Percentiles rank a stretch among this genome's conserved stretches.
Conservation (phyloP, 441 rosid genomes). For the Gossypium trilobum region DNA sequence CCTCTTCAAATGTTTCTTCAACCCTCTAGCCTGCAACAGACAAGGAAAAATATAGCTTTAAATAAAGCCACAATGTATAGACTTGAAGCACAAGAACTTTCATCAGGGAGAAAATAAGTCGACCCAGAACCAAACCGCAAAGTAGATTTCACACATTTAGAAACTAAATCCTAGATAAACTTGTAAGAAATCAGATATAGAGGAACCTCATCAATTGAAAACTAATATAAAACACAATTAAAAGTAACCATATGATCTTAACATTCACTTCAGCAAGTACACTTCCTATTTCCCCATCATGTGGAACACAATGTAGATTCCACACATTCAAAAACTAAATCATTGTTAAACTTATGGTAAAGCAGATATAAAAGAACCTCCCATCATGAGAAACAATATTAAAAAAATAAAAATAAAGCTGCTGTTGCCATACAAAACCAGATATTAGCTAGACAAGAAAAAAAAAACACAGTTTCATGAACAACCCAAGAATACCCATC, state of each 20-base stretch:
- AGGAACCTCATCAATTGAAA: too few relatives aligned
- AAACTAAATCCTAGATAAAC: too few relatives aligned
- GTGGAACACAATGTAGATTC: too few relatives aligned
- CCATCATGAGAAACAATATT: too few relatives aligned
- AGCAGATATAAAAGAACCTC: too few relatives aligned
- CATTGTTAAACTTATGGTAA: too few relatives aligned
- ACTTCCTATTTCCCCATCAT: background rate
- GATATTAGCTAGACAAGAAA: background rate
- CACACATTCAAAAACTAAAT: too few relatives aligned
- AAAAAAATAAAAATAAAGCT: background rate
- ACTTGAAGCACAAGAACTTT: background rate
- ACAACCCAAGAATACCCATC: background rate
- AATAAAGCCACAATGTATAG: too few relatives aligned
- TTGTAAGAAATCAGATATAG: too few relatives aligned
- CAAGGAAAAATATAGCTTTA: background rate
- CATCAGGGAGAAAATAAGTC: too few relatives aligned
- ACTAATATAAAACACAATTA: background rate
- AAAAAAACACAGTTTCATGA: background rate
- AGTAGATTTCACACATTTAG: too few relatives aligned
- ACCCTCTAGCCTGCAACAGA: slow-evolving; percentile 35
- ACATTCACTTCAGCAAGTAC: background rate
- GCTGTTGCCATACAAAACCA: background rate
- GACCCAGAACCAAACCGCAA: too few relatives aligned
- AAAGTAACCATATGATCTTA: background rate
- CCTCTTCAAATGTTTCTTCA: slow-evolving; percentile 59